Conservation (phyloP, 768 basidiomycete species). For the Strobilomyces dryophilus region DNA sequence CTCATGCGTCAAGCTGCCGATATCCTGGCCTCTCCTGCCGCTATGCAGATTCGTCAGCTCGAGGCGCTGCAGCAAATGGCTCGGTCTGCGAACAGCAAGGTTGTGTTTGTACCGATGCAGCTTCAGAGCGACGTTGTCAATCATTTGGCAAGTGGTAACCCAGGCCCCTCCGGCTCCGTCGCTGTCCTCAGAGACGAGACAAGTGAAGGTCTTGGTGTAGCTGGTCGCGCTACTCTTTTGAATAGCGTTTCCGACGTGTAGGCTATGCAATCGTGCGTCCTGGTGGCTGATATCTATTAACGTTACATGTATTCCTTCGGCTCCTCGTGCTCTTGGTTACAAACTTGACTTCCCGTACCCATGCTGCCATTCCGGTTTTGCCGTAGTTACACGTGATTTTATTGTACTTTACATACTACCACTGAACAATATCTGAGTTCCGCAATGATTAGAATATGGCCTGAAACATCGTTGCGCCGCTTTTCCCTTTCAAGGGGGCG, state of each 20-base stretch:
- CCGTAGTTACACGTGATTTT: no score
- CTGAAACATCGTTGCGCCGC: constrained; percentile 11
- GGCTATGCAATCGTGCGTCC: neutral
- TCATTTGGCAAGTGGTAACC: constrained; percentile 35
- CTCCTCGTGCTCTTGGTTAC: neutral
- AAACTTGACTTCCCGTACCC: constrained; percentile 9
- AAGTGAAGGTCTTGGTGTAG: constrained; percentile 22
- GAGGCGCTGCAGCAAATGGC: constrained; percentile 97
- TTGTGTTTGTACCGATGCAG: constrained; percentile 93
- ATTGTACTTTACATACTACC: constrained; percentile 16
- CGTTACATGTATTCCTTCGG: no score
- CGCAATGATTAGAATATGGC: neutral
- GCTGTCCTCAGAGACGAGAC: constrained; percentile 18
- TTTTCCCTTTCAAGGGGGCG: constrained; percentile 1
- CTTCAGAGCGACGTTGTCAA: constrained; percentile 68
- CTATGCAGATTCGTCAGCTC: constrained; percentile 97
- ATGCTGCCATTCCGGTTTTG: no score
- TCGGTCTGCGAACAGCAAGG: constrained; percentile 81
- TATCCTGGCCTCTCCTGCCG: constrained; percentile 89
- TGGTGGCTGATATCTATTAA: neutral
- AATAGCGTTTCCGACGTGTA: constrained; percentile 24
- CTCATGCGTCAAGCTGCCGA: constrained; percentile 97
- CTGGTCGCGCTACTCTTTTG: constrained; percentile 25
- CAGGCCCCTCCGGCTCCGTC: constrained; percentile 22
- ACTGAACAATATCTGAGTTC: neutral